Evolutionary conservation across 148 eudicot species (phyloP).

Genomic region (Fagopyrum esculentum): DNA sequence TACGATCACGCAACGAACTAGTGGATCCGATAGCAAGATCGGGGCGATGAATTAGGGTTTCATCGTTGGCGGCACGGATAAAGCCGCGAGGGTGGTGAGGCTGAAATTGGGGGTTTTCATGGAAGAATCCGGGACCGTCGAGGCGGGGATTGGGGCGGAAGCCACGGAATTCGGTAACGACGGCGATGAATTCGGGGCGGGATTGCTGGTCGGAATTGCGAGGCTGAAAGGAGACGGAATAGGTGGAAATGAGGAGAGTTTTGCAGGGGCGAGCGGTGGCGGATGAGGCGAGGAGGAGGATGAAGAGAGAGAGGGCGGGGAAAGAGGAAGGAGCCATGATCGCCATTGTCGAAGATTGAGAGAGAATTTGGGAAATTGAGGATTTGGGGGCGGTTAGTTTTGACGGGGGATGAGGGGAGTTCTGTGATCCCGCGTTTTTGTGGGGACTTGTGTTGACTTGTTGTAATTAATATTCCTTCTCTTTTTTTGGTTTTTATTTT

Average conservation of each 20-base stretch:
- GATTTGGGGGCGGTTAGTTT: slow-evolving; percentile 1
- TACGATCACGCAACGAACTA: slow-evolving; percentile 40
- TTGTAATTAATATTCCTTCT: background rate
- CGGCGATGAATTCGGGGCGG: slow-evolving; percentile 38
- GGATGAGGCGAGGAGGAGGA: slow-evolving; percentile 16
- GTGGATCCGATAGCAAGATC: slow-evolving; percentile 18
- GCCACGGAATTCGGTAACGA: slow-evolving; percentile 20
- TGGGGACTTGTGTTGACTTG: slow-evolving; percentile 2
- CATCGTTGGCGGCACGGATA: background rate
- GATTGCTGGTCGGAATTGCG: slow-evolving; percentile 12
- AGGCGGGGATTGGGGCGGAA: slow-evolving; percentile 18
- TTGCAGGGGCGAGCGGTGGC: slow-evolving; percentile 46
- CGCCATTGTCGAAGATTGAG: slow-evolving; percentile 6
- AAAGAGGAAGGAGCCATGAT: slow-evolving; percentile 5
- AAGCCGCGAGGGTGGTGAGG: background rate
- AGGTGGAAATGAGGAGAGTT: slow-evolving; percentile 45
- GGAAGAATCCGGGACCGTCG: slow-evolving; percentile 8
- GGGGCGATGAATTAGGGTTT: slow-evolving; percentile 17
- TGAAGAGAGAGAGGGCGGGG: slow-evolving; percentile 8
- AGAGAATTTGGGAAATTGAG: background rate
- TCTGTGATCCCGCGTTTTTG: background rate
- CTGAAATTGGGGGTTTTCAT: slow-evolving; percentile 9
- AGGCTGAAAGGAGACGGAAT: slow-evolving; percentile 26
- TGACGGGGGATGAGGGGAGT: background rate
- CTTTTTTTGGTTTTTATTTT: background rate